Conservation (phyloP, 306 rosid genomes). For the Pterocarpus macrocarpus region DNA sequence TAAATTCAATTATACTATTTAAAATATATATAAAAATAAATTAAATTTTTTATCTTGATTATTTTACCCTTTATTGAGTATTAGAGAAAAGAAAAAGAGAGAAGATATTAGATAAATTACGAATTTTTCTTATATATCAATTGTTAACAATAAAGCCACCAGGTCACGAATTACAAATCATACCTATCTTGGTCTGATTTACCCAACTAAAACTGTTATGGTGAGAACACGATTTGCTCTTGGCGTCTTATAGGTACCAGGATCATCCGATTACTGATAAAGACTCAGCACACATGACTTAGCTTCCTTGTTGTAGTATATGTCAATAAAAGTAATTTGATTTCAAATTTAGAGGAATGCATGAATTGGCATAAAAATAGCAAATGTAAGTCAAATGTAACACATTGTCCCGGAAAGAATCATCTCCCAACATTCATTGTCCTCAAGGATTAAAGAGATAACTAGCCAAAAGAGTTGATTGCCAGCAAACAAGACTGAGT, state of each 20-base stretch:
- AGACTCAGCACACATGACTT: neutral
- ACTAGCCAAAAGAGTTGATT: slow-evolving; percentile 51
- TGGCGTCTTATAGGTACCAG: neutral
- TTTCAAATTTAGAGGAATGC: slow-evolving; percentile 27
- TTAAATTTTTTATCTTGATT: no score
- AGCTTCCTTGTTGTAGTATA: slow-evolving; percentile 35
- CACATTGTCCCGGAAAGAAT: slow-evolving; percentile 37
- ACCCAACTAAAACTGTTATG: neutral
- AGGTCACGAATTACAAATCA: no score
- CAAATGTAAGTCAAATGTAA: slow-evolving; percentile 32
- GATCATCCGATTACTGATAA: neutral
- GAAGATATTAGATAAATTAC: no score
- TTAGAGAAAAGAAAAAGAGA: no score
- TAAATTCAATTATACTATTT: no score
- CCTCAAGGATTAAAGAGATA: slow-evolving; percentile 47
- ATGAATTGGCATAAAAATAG: slow-evolving; percentile 38
- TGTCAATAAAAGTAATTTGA: slow-evolving; percentile 32
- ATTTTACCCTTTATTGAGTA: no score
- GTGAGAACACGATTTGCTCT: slow-evolving; percentile 22
- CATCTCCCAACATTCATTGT: slow-evolving; percentile 50
- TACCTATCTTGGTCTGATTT: no score
- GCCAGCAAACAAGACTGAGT: slow-evolving; percentile 49
- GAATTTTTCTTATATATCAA: no score
- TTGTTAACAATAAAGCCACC: no score
- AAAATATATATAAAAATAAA: no score